These are phyloP conservation scores for Neurospora sp. DNA, from an alignment of 2,329 filamentous ascomycete genomes.

Conservation along the genomic window DNA sequence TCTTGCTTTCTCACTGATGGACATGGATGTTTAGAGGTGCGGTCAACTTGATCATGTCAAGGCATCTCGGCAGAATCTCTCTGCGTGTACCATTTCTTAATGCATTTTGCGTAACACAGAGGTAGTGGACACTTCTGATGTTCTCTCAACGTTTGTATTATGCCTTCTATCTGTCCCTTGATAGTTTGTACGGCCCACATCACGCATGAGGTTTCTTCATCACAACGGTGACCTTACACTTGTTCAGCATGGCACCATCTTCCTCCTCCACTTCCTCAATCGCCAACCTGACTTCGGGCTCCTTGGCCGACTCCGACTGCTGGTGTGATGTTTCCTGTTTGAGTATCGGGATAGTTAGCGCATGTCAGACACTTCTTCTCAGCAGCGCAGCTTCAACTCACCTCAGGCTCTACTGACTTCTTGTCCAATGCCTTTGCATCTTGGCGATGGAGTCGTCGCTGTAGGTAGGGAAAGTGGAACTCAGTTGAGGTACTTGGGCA, in stretches of 20 bases:
- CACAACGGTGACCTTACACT: background rate
- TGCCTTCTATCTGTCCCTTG: too few species aligned
- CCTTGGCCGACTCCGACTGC: background rate
- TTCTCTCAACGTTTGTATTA: background rate
- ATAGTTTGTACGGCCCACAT: background rate
- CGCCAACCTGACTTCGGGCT: background rate
- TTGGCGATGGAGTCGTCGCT: background rate
- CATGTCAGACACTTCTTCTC: background rate
- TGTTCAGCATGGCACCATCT: background rate
- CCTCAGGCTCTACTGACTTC: background rate
- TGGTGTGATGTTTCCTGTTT: background rate
- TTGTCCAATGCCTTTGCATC: background rate
- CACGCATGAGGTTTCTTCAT: background rate
- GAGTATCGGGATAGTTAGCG: background rate
- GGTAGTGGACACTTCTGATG: background rate
- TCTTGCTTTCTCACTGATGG: background rate
- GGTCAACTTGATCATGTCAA: background rate
- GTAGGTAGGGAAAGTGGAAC: background rate
- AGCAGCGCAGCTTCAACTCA: background rate
- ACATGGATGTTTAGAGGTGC: background rate
- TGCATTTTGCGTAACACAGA: background rate
- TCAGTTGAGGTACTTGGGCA: background rate
- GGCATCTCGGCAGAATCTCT: background rate
- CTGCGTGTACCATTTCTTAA: background rate
- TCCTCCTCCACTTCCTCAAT: background rate